phyloP scores from a whole-genome alignment of 2,329 filamentous ascomycete genomes.

The Apiospora rasikravindrae region DNA sequence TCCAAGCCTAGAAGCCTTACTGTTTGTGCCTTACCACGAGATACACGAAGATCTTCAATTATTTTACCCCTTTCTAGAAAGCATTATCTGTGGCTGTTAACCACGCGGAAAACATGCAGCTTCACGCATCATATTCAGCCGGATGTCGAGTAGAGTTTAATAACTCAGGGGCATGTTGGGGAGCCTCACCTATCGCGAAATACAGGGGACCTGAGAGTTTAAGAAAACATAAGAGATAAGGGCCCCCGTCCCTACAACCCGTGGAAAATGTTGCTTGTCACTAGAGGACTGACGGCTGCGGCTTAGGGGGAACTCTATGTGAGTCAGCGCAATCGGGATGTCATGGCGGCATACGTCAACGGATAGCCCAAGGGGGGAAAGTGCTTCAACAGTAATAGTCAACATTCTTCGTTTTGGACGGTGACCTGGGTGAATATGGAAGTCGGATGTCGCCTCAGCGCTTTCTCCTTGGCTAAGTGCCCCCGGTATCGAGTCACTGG shows the following conservation, averaged over 20 bases:
- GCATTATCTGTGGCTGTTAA: background rate
- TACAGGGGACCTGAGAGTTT: background rate
- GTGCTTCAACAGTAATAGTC: background rate
- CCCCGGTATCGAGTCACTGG: no score
- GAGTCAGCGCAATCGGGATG: background rate
- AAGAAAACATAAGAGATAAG: background rate
- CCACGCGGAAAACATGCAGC: background rate
- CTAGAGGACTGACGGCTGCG: background rate
- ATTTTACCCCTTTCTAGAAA: background rate
- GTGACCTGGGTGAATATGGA: no score
- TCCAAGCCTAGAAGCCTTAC: background rate
- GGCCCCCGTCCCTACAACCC: background rate
- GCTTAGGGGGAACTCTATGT: background rate
- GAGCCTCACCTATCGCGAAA: conserved; percentile 1
- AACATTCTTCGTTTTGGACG: background rate
- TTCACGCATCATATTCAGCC: background rate
- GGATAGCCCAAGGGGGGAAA: background rate
- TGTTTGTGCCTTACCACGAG: background rate
- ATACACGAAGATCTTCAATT: background rate
- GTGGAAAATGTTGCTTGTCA: background rate
- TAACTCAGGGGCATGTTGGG: background rate
- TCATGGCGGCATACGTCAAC: background rate
- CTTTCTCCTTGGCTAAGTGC: background rate
- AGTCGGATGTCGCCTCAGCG: background rate
- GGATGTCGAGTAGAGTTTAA: background rate